These are phyloP conservation scores for Scenedesmus sp. DNA, from an alignment of 163 green algal genomes.

Conservation along the genomic window DNA sequence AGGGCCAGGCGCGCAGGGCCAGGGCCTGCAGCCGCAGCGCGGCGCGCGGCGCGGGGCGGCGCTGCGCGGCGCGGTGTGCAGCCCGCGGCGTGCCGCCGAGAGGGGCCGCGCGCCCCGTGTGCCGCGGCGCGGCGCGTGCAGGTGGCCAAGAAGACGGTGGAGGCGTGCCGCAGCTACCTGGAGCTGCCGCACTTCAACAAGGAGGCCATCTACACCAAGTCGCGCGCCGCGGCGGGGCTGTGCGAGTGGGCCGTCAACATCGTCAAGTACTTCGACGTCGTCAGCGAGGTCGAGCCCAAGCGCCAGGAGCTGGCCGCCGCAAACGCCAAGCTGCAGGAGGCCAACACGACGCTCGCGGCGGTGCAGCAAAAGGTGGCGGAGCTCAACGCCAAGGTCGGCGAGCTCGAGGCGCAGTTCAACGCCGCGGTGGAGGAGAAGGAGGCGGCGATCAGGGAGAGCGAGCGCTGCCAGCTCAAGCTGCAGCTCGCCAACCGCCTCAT, in stretches of 20 bases:
- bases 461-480: slow-evolving; percentile 83
- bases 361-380: slow-evolving; percentile 60
- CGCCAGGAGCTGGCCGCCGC: slow-evolving; percentile 79
- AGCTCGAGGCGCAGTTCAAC: slow-evolving; percentile 78
- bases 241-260: slow-evolving; percentile 89
- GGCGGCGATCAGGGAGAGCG: slow-evolving; percentile 70
- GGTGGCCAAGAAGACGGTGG: slow-evolving; percentile 76
- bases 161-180: slow-evolving; percentile 76
- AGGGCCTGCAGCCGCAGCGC: too few relatives aligned
- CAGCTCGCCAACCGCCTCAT: slow-evolving; percentile 87
- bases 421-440: slow-evolving; percentile 81
- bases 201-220: slow-evolving; percentile 84
- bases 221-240: slow-evolving; percentile 77
- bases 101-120: too few relatives aligned
- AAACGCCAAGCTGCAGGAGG: slow-evolving; percentile 80
- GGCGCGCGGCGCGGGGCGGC: too few relatives aligned
- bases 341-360: slow-evolving; percentile 66
- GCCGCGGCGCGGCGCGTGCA: background rate
- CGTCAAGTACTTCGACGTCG: slow-evolving; percentile 87
- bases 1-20: slow-evolving; percentile 70
- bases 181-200: slow-evolving; percentile 75
- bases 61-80: too few relatives aligned
- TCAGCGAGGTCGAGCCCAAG: slow-evolving; percentile 83
- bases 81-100: too few relatives aligned
- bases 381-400: slow-evolving; percentile 77